A percentile compares a stretch with the other conserved stretches of the same genome.
Evolutionary conservation across 768 basidiomycete genomes (phyloP).

Genomic region (Mycena amicta): DNA sequence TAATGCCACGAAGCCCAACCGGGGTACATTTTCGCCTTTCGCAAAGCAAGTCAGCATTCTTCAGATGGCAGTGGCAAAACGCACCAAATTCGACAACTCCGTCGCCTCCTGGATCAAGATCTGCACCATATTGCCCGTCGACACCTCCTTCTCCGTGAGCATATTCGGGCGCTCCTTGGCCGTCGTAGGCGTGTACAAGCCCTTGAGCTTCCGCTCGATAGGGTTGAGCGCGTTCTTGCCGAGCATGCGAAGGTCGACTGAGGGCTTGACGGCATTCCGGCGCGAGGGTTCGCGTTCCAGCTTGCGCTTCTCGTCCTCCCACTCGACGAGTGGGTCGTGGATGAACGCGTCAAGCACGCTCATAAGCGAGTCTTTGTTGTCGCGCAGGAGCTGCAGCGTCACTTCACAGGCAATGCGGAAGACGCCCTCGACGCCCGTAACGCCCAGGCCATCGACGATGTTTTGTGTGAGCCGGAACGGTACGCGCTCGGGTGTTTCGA

Average conservation of each 20-base stretch:
- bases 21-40: constrained; percentile 88
- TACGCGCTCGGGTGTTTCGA: constrained; percentile 89
- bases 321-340: constrained; percentile 96
- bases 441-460: constrained; percentile 87
- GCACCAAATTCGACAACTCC: constrained; percentile 68
- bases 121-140: constrained; percentile 88
- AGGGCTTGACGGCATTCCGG: constrained; percentile 35
- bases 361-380: constrained; percentile 92
- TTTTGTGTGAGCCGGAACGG: constrained; percentile 96
- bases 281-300: constrained; percentile 31
- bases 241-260: constrained; percentile 61
- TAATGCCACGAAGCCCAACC: constrained; percentile 88
- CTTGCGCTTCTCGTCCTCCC: constrained; percentile 82
- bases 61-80: too few species aligned
- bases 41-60: too few species aligned
- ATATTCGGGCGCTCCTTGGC: constrained; percentile 46
- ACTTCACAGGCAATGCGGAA: constrained; percentile 92
- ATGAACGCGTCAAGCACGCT: constrained; percentile 95
- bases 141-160: constrained; percentile 59
- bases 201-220: constrained; percentile 83
- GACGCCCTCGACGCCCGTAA: constrained; percentile 92
- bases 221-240: constrained; percentile 78
- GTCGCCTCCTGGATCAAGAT: constrained; percentile 89
- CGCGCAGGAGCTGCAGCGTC: constrained; percentile 81
- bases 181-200: constrained; percentile 57